Evolutionary conservation across 176 grass and related monocot genomes (phyloP).

Genomic region (Lolium rigidum): DNA sequence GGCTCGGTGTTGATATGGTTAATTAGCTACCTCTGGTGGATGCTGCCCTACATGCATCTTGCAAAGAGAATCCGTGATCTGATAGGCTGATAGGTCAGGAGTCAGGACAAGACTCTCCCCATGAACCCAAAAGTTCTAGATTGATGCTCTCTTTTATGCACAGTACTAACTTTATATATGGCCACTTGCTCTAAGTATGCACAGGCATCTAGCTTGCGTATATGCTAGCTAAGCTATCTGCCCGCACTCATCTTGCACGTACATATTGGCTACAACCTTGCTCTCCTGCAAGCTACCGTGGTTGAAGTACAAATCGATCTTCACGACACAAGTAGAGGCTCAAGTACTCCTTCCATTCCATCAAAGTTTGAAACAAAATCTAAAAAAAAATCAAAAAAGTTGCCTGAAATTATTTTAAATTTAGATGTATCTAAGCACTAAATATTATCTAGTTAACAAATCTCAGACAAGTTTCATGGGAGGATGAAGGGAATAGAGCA

Average conservation of each 20-base stretch:
- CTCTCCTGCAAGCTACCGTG: not conserved
- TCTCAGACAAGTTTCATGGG: no score
- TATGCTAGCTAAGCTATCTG: conserved; percentile 12
- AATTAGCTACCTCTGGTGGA: conserved; percentile 3
- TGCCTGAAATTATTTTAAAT: no score
- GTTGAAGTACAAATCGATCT: not conserved
- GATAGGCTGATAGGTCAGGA: conserved; percentile 27
- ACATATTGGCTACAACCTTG: not conserved
- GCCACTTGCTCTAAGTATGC: conserved; percentile 34
- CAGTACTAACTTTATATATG: conserved; percentile 10
- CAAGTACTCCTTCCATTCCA: no score
- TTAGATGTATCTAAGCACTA: no score
- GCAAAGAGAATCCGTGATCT: conserved; percentile 40
- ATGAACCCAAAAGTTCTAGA: conserved; percentile 37
- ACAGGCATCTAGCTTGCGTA: conserved; percentile 29
- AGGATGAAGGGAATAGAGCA: no score
- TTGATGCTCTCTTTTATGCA: conserved; percentile 32
- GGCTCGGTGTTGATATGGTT: conserved; percentile 20
- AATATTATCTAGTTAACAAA: no score
- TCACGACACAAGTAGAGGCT: no score
- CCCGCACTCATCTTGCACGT: conserved; percentile 21
- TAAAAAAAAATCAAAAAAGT: no score
- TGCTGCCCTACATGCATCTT: conserved; percentile 39
- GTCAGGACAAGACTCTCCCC: conserved; percentile 11
- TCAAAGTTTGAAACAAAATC: no score